Evolutionary conservation across 495 filamentous ascomycete genomes (phyloP), one percentile per base, ranked within the genome.

Genomic region (Podospora australis): DNA sequence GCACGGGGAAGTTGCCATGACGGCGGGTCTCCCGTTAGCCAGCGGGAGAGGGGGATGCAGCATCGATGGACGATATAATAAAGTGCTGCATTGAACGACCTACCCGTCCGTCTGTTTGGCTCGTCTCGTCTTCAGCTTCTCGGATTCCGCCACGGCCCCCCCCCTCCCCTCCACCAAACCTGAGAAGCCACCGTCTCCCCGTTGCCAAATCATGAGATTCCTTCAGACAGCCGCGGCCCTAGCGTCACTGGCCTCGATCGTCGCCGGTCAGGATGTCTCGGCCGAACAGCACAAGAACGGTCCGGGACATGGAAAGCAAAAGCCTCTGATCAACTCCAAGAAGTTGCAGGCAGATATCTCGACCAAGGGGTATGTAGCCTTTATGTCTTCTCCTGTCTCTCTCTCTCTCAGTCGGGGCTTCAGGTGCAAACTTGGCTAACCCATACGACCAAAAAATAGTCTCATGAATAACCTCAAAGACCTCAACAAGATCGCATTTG

Each of bases 401-500:
- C n/a, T n/a, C n/a, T n/a, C n/a, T n/a, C n/a, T n/a, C n/a, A n/a
- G n/a, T n/a, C n/a, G n/a, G n/a, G n/a, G n/a, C n/a, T n/a, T n/a
- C n/a, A n/a, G n/a, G n/a, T n/a, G n/a, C n/a, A n/a, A n/a, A n/a
- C n/a, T 29, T 16, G 30, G 23, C 23, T 44, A 44, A 44, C 22
- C 11, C 19, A 9, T 25, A 3, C 42, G n/a, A n/a, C n/a, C n/a
- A n/a, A n/a, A n/a, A n/a, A n/a, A n/a, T 25, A 45, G 53, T 1
- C 35, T 60, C 4, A 49, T 44, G 50, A 14, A 30, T 9, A 54
- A 60, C 35, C 42, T 60, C 1, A 42, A 49, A 16, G 53, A 59
- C 6, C 55, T 73, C 1, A 46, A 72, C 34, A 49, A 59, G n/a
- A 73, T 75, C 24, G 71, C 69, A 4, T 44, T 44, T 11, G 54